phyloP scores from a whole-genome alignment of 306 rosid species.

The Ammopiptanthus mongolicus region DNA sequence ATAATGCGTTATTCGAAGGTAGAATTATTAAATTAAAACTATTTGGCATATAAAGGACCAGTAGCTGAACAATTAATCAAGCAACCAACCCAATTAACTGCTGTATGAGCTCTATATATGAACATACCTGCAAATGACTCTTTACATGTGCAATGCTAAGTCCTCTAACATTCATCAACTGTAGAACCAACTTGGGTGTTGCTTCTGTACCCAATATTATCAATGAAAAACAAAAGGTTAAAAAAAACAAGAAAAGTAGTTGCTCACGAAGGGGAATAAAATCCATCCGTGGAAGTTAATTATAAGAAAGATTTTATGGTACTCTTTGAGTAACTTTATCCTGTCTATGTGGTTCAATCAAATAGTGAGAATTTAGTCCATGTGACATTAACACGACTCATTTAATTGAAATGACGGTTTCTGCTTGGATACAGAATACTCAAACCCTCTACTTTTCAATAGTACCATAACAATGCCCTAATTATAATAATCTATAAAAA shows the following conservation, averaged over 20 bases:
- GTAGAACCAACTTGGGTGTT: constrained; percentile 91
- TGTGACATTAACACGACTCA: no score
- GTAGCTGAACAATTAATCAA: background rate
- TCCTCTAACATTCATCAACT: constrained; percentile 88
- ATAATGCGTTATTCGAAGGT: background rate
- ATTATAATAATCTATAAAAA: no score
- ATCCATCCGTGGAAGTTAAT: no score
- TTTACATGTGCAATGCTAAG: constrained; percentile 88
- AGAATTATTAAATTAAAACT: background rate
- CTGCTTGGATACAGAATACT: no score
- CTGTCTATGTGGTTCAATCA: no score
- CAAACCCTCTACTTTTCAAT: no score
- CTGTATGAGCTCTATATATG: background rate
- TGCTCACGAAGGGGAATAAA: background rate
- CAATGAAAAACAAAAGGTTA: background rate
- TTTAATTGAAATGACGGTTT: no score
- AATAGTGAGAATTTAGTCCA: no score
- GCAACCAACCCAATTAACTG: background rate
- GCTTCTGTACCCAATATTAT: constrained; percentile 52
- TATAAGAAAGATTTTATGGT: no score
- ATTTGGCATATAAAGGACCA: background rate
- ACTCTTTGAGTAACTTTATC: no score
- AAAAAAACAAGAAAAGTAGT: background rate
- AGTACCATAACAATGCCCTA: no score
- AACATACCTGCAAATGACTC: constrained; percentile 83